A percentile compares a stretch with the other conserved stretches of the same genome.
These are phyloP conservation scores for Linum trigynum DNA, from an alignment of 345 rosid species.

Conservation along the genomic window DNA sequence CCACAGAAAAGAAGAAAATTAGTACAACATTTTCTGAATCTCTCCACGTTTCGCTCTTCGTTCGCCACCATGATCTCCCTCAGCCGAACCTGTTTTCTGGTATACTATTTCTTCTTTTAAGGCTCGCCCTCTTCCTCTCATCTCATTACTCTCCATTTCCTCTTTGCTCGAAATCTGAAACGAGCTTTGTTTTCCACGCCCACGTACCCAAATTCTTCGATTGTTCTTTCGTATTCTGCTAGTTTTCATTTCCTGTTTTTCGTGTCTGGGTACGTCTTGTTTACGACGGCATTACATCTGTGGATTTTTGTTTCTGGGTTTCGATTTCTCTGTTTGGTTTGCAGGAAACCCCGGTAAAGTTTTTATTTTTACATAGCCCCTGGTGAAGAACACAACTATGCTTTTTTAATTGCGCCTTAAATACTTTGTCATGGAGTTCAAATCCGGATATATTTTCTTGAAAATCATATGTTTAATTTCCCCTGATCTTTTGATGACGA, in stretches of 20 bases:
- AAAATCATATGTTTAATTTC: too few relatives aligned
- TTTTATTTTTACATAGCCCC: background rate
- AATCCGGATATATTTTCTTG: too few relatives aligned
- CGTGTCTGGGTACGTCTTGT: background rate
- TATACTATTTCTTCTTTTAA: constrained; percentile 1
- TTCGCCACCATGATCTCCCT: constrained; percentile 21
- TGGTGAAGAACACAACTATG: too few relatives aligned
- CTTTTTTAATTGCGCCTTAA: too few relatives aligned
- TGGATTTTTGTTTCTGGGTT: constrained; percentile 10
- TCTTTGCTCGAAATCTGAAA: background rate
- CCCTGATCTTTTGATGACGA: too few relatives aligned
- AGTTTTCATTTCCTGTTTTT: background rate
- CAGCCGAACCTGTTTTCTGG: constrained; percentile 15
- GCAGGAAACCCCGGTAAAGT: background rate
- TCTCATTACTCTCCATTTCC: background rate
- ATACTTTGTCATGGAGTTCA: too few relatives aligned
- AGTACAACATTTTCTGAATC: background rate
- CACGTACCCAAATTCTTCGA: background rate
- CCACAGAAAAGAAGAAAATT: background rate
- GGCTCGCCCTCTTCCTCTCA: background rate
- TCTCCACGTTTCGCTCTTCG: background rate
- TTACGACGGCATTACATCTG: background rate
- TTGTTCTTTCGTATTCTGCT: background rate
- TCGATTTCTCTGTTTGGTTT: background rate
- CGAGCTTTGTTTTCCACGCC: background rate